A percentile compares a stretch with the other conserved stretches of the same genome.
Evolutionary conservation across 2,329 filamentous ascomycete species (phyloP).

Genomic region (Dendrostoma leiphaemia): DNA sequence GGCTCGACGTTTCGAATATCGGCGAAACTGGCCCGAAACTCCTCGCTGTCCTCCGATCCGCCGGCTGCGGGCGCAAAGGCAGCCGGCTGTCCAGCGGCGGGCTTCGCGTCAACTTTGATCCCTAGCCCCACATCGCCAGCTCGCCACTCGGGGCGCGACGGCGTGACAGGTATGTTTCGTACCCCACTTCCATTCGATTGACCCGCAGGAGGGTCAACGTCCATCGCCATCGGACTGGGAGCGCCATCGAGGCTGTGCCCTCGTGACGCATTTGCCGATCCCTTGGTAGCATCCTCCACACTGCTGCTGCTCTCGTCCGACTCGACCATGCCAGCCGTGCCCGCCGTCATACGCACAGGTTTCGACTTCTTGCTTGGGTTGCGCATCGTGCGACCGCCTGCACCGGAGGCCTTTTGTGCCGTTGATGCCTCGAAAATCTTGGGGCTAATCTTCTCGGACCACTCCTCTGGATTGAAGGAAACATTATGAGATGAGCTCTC

Average conservation of each 20-base stretch:
- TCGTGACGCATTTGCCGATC: constrained; percentile 19
- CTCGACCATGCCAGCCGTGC: constrained; percentile 43
- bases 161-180: constrained; percentile 57
- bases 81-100: constrained; percentile 4
- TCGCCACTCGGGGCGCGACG: constrained; percentile 58
- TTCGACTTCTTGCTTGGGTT: constrained; percentile 58
- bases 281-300: constrained; percentile 30
- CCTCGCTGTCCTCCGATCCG: constrained; percentile 56
- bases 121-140: constrained; percentile 43
- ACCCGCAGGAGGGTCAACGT: constrained; percentile 55
- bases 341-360: constrained; percentile 50
- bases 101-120: constrained; percentile 22
- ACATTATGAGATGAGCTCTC: constrained; percentile 23
- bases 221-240: constrained; percentile 60
- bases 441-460: constrained; percentile 52
- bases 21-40: constrained; percentile 51
- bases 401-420: constrained; percentile 35
- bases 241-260: constrained; percentile 17
- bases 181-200: constrained; percentile 31
- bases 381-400: constrained; percentile 43
- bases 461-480: constrained; percentile 51
- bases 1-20: constrained; percentile 58
- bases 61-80: constrained; percentile 22
- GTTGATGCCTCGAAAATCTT: constrained; percentile 53
- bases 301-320: constrained; percentile 43